These are phyloP conservation scores for Nevesoporus exiguus DNA, from an alignment of 768 basidiomycete genomes.

Conservation along the genomic window DNA sequence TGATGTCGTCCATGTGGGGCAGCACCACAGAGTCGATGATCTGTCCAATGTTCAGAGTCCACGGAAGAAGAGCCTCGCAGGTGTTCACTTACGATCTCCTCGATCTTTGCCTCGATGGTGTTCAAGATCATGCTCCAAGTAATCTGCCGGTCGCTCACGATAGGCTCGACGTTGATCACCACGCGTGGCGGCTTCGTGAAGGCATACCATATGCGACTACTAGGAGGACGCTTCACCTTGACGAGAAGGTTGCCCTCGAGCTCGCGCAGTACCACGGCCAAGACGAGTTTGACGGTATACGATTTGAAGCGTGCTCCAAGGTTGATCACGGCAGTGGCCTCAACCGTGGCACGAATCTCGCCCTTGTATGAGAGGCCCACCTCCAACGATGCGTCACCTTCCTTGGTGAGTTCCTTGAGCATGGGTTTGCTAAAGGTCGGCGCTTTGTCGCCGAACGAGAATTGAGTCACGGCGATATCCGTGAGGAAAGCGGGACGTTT, in stretches of 20 bases:
- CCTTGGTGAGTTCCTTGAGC: conserved; percentile 94
- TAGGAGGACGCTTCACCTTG: conserved; percentile 91
- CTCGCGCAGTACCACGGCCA: conserved; percentile 85
- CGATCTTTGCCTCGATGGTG: conserved; percentile 84
- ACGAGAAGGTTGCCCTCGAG: conserved; percentile 89
- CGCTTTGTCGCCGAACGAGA: conserved; percentile 78
- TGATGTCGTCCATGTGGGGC: conserved; percentile 98
- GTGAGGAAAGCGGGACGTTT: conserved; percentile 84
- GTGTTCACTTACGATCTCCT: conserved; percentile 68
- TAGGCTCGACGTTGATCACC: conserved; percentile 86
- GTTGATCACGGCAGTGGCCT: conserved; percentile 85
- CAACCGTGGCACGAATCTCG: conserved; percentile 84
- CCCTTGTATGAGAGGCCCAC: conserved; percentile 82
- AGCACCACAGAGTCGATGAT: conserved; percentile 91
- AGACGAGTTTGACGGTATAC: conserved; percentile 83
- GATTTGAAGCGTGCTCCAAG: conserved; percentile 82
- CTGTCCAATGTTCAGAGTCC: conserved; percentile 76
- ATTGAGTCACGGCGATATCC: conserved; percentile 83
- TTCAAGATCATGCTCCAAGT: conserved; percentile 91
- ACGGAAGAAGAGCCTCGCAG: neutral
- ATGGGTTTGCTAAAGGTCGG: conserved; percentile 95
- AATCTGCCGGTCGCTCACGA: conserved; percentile 91
- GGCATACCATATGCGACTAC: conserved; percentile 89
- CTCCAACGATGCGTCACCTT: conserved; percentile 90
- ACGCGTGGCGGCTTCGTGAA: conserved; percentile 89